These are phyloP conservation scores for Albophoma yamanashiensis DNA, from an alignment of 2,329 filamentous ascomycete genomes.

Conservation along the genomic window DNA sequence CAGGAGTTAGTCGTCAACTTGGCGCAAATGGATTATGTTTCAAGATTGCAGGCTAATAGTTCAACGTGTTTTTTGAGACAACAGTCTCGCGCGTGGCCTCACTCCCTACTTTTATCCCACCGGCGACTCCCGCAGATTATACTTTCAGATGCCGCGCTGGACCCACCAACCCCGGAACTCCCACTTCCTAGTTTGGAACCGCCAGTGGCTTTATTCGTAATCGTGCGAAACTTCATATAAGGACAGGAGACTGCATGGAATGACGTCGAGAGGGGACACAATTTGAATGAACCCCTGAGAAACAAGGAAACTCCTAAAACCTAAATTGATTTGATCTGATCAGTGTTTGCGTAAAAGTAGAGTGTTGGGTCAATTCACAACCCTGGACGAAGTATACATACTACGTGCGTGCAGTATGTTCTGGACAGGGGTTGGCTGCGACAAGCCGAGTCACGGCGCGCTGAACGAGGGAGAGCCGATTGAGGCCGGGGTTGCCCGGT, in stretches of 20 bases:
- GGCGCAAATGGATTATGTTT: background rate
- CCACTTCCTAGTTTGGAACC: background rate
- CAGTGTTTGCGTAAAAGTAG: background rate
- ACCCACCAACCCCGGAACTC: background rate
- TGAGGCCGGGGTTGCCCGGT: background rate
- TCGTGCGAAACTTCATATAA: background rate
- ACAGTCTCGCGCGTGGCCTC: background rate
- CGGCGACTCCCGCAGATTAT: background rate
- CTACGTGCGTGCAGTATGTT: too few species aligned
- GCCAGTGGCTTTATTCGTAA: background rate
- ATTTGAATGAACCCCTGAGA: too few species aligned
- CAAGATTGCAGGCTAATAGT: background rate
- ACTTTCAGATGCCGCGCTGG: background rate
- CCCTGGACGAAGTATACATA: too few species aligned
- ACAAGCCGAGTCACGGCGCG: background rate
- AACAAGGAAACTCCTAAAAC: too few species aligned
- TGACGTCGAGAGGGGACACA: too few species aligned
- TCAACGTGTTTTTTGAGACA: background rate
- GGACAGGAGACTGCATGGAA: too few species aligned
- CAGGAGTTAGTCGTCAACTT: background rate
- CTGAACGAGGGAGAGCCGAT: background rate
- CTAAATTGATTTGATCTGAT: background rate
- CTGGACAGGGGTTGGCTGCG: background rate
- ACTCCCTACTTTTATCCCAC: background rate
- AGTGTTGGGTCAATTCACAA: background rate